phyloP scores from a whole-genome alignment of 1,284 basidiomycete genomes.

The Ceratobasidium sp. region DNA sequence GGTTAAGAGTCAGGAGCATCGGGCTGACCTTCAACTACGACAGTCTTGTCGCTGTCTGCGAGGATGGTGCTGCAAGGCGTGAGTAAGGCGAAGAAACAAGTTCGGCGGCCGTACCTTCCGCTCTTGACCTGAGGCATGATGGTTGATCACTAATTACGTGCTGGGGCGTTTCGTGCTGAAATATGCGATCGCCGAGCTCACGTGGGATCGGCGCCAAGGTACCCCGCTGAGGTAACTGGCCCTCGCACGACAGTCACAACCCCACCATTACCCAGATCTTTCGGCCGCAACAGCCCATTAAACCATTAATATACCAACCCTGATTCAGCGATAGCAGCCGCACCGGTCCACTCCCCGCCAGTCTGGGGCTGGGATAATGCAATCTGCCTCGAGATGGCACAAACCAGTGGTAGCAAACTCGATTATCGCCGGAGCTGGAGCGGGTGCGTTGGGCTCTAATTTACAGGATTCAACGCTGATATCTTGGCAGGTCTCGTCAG shows the following conservation, averaged over 20 bases:
- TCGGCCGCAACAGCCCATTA: background rate
- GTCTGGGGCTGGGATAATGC: conserved; percentile 42
- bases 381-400: conserved; percentile 39
- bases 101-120: conserved; percentile 38
- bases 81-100: background rate
- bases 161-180: conserved; percentile 34
- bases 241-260: conserved; percentile 7
- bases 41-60: conserved; percentile 44
- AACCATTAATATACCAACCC: background rate
- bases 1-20: background rate
- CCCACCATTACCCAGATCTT: background rate
- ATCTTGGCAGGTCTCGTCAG: conserved; percentile 78
- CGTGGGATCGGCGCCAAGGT: conserved; percentile 36
- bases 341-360: conserved; percentile 11
- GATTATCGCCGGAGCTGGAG: conserved; percentile 76
- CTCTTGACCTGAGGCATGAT: conserved; percentile 40
- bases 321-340: background rate
- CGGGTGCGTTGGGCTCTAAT: conserved; percentile 52
- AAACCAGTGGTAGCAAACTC: conserved; percentile 48
- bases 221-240: background rate
- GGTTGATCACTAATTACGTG: background rate
- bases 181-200: conserved; percentile 7
- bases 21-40: conserved; percentile 45
- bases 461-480: background rate
- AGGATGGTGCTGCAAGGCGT: conserved; percentile 26